Evolutionary conservation across 345 rosid species (phyloP).

Genomic region (Geranium brycei): DNA sequence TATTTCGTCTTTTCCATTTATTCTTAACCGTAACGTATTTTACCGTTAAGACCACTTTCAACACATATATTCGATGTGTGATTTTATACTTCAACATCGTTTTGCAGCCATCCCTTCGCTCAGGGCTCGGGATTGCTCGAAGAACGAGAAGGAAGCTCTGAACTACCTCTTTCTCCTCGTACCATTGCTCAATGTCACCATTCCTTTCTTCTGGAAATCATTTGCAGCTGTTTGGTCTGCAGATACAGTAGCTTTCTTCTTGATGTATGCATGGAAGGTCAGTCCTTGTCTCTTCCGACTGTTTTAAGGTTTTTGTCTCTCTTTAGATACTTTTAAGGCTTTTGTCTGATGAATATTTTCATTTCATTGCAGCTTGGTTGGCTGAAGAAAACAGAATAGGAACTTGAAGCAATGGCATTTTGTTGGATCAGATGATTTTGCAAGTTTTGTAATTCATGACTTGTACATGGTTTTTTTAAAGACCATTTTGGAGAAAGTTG

Average conservation of each 20-base stretch:
- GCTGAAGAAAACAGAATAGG: constrained; percentile 40
- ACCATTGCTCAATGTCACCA: constrained; percentile 68
- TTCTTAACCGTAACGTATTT: no score
- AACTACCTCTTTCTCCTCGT: constrained; percentile 77
- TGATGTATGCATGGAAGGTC: constrained; percentile 98
- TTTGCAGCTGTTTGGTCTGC: constrained; percentile 93
- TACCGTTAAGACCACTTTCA: no score
- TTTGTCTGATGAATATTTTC: background rate
- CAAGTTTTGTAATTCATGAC: no score
- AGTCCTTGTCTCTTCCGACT: background rate
- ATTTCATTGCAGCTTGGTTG: constrained; percentile 32
- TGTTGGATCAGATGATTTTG: no score
- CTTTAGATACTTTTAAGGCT: background rate
- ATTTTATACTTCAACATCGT: no score
- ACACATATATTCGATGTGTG: no score
- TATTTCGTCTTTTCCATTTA: no score
- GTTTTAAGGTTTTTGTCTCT: background rate
- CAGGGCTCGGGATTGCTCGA: constrained; percentile 84
- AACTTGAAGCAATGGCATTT: background rate
- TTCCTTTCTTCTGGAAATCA: constrained; percentile 85
- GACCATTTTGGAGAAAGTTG: no score
- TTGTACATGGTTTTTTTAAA: no score
- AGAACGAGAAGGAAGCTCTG: constrained; percentile 86
- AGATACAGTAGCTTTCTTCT: constrained; percentile 69
- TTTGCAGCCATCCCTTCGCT: constrained; percentile 83